Percentiles rank a stretch among this genome's conserved stretches.
These are phyloP conservation scores for Prunus dulcis DNA, from an alignment of 306 rosid genomes.

Conservation along the genomic window DNA sequence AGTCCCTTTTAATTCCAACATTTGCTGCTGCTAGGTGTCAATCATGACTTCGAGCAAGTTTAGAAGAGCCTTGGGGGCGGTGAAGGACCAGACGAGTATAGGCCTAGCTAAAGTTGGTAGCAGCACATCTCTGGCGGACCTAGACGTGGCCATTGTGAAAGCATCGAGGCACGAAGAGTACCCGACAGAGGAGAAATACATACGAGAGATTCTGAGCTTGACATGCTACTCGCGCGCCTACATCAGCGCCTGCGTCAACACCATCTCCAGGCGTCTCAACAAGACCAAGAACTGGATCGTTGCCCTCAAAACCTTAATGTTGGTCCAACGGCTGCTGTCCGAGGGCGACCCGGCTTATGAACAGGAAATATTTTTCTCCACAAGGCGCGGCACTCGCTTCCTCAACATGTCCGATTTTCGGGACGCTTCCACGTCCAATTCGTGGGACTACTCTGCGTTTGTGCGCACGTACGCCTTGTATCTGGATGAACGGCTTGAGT, in stretches of 20 bases:
- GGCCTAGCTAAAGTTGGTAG: constrained; percentile 88
- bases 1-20: background rate
- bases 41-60: constrained; percentile 64
- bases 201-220: constrained; percentile 77
- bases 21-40: background rate
- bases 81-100: constrained; percentile 92
- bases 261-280: constrained; percentile 71
- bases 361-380: constrained; percentile 87
- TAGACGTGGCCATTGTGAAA: constrained; percentile 90
- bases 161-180: constrained; percentile 84
- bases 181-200: constrained; percentile 72
- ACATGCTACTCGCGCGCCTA: constrained; percentile 77
- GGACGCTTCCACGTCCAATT: constrained; percentile 38
- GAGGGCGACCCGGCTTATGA: constrained; percentile 99
- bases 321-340: constrained; percentile 62
- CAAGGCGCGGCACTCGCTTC: constrained; percentile 81
- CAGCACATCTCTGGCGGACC: constrained; percentile 78
- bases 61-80: constrained; percentile 81
- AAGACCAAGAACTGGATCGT: constrained; percentile 84
- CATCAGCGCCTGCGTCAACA: constrained; percentile 67
- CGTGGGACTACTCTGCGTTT: constrained; percentile 83
- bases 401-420: constrained; percentile 90
- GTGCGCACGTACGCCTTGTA: constrained; percentile 78
- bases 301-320: constrained; percentile 63
- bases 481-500: constrained; percentile 84